Percentiles rank a stretch among this genome's conserved stretches.
These are phyloP conservation scores for Scytalidium lignicola DNA, from an alignment of 2,329 filamentous ascomycete genomes.

Conservation along the genomic window DNA sequence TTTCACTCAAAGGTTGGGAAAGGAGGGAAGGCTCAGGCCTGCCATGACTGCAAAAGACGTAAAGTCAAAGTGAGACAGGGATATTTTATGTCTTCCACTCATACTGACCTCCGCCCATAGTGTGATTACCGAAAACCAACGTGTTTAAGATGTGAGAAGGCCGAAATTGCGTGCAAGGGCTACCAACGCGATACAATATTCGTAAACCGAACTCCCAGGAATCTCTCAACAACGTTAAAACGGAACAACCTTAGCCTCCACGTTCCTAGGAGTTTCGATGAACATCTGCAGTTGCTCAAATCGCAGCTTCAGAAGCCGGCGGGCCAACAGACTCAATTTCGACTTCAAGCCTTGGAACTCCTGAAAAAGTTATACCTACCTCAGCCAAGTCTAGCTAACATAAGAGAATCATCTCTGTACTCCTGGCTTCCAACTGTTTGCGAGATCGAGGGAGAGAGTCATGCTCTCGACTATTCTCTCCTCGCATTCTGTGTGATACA, in stretches of 20 bases:
- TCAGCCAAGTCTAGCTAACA: background rate
- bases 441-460: slow-evolving; percentile 1
- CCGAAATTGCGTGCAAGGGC: slow-evolving; percentile 1
- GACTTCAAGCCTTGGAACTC: slow-evolving; percentile 3
- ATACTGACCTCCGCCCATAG: background rate
- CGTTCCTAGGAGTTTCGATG: background rate
- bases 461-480: slow-evolving; percentile 6
- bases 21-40: slow-evolving; percentile 2
- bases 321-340: background rate
- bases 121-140: slow-evolving; percentile 2
- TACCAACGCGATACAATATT: slow-evolving; percentile 5
- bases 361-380: slow-evolving; percentile 7
- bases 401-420: background rate
- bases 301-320: background rate
- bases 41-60: slow-evolving; percentile 5
- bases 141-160: slow-evolving; percentile 6
- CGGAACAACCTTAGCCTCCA: no score
- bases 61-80: slow-evolving; percentile 4
- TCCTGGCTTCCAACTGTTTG: slow-evolving; percentile 5
- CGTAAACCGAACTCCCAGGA: slow-evolving; percentile 3
- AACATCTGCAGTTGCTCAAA: background rate
- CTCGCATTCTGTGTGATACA: slow-evolving; percentile 6
- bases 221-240: background rate
- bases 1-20: background rate
- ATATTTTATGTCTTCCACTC: background rate